Percentiles rank a stretch among this genome's conserved stretches.
phyloP scores from a whole-genome alignment of 495 filamentous ascomycete species.

The Aspergillus cristatus region DNA sequence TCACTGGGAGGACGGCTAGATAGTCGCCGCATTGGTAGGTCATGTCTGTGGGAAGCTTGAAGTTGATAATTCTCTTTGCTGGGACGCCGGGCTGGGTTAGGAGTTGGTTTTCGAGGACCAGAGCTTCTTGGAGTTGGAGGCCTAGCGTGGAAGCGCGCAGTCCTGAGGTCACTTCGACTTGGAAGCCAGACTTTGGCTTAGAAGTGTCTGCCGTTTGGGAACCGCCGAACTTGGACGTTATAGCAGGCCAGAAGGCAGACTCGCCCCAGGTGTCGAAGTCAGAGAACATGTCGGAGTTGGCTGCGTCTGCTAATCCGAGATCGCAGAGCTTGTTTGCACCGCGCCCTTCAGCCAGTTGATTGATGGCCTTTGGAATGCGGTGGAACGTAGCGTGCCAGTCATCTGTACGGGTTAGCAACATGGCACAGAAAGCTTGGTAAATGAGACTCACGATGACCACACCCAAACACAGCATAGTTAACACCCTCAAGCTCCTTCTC shows the following conservation, averaged over 20 bases:
- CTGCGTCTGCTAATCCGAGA: constrained; percentile 52
- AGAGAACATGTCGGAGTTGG: constrained; percentile 54
- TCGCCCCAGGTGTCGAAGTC: constrained; percentile 69
- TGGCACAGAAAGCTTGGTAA: not conserved
- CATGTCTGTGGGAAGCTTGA: constrained; percentile 56
- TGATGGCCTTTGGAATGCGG: constrained; percentile 54
- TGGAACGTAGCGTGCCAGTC: constrained; percentile 70
- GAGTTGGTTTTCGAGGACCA: constrained; percentile 44
- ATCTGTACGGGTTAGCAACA: constrained; percentile 18
- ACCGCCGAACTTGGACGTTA: constrained; percentile 37
- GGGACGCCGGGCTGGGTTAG: constrained; percentile 48
- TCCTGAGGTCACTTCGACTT: constrained; percentile 49
- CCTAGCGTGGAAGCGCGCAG: constrained; percentile 51
- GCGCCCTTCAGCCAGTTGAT: constrained; percentile 39
- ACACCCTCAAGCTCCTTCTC: constrained; percentile 41
- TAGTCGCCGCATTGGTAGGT: constrained; percentile 68
- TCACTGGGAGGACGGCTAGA: constrained; percentile 62
- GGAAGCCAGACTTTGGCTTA: constrained; percentile 28
- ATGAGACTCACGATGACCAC: constrained; percentile 26
- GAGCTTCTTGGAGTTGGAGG: constrained; percentile 56
- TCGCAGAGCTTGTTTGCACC: constrained; percentile 47
- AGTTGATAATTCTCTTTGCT: constrained; percentile 55
- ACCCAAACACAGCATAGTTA: constrained; percentile 55
- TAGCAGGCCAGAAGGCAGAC: constrained; percentile 53
- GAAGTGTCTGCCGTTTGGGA: constrained; percentile 15